phyloP scores from a whole-genome alignment of 306 rosid species.

The Crataegus laevigata region DNA sequence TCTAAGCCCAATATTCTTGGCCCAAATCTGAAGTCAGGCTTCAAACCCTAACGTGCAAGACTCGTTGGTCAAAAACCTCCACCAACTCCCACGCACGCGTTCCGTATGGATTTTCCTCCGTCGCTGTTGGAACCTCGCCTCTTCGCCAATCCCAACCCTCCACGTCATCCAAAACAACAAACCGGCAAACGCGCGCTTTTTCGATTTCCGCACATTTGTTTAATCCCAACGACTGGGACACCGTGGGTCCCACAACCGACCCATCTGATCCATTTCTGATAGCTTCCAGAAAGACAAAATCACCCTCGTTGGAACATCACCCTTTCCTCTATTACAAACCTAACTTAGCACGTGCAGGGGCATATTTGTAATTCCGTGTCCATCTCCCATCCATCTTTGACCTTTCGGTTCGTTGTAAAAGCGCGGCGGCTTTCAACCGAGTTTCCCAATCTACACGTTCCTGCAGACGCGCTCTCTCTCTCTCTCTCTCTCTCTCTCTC shows the following conservation, averaged over 20 bases:
- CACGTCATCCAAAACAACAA: not conserved
- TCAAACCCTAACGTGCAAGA: not conserved
- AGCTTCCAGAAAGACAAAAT: not conserved
- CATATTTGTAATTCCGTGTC: constrained; percentile 11
- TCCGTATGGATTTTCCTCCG: not conserved
- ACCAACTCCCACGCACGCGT: not conserved
- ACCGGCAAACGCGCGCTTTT: constrained; percentile 3
- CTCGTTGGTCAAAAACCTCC: not conserved
- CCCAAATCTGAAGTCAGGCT: not conserved
- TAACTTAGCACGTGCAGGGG: constrained; percentile 26
- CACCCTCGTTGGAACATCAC: not conserved
- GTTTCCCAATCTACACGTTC: not conserved
- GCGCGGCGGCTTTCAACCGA: not conserved
- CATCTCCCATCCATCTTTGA: constrained; percentile 6
- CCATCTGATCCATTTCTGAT: constrained; percentile 20
- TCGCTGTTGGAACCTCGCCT: not conserved
- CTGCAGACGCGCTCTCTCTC: not conserved
- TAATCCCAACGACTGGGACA: not conserved
- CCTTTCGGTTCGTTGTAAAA: constrained; percentile 14
- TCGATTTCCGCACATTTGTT: constrained; percentile 22
- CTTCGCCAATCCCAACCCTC: not conserved
- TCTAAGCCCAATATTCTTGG: not conserved
- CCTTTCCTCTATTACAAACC: not conserved
- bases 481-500: not conserved
- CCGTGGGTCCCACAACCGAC: constrained; percentile 26